phyloP scores from a whole-genome alignment of 225 moss, liverwort and hornwort species.

The Climacium dendroides region DNA sequence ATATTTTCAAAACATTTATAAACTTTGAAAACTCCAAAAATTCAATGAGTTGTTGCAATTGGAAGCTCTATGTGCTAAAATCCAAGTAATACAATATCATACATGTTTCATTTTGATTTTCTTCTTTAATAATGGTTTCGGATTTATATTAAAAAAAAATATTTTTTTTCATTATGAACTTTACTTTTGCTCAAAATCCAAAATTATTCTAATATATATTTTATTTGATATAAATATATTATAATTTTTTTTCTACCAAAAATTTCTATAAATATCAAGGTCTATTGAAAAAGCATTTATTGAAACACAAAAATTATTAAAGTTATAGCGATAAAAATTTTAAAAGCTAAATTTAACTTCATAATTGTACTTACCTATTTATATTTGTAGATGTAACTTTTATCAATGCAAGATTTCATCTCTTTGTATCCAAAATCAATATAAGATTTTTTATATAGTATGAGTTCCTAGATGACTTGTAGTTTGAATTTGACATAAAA shows the following conservation, averaged over 20 bases:
- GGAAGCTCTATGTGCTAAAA: background rate
- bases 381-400: background rate
- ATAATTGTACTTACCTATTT: background rate
- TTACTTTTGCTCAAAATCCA: background rate
- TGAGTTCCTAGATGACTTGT: background rate
- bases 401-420: background rate
- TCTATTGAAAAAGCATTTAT: background rate
- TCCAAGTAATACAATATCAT: background rate
- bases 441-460: background rate
- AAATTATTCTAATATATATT: background rate
- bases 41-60: background rate
- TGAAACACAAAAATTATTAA: background rate
- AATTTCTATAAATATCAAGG: background rate
- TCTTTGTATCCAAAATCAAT: background rate
- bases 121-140: background rate
- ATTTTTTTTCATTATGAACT: background rate
- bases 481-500: background rate
- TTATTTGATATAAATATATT: background rate
- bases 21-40: background rate
- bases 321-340: background rate
- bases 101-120: background rate
- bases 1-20: too few species aligned
- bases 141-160: accelerated
- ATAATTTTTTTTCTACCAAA: background rate
- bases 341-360: background rate